Evolutionary conservation across 2,329 filamentous ascomycete species (phyloP).

Genomic region (Sarocladium kiliense): DNA sequence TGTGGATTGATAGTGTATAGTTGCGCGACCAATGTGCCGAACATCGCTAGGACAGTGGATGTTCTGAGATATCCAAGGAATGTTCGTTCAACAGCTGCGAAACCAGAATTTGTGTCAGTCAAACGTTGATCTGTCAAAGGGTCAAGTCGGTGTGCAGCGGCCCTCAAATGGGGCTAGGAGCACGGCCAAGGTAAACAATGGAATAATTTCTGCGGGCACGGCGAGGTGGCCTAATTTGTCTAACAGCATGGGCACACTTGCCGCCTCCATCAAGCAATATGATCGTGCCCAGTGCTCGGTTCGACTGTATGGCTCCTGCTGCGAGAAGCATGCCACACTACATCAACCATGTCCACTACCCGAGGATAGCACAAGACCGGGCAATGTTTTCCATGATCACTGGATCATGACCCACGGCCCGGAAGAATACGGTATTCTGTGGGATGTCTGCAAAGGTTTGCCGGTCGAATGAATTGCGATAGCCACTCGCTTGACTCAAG

Average conservation of each 20-base stretch:
- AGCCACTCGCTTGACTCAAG: background rate
- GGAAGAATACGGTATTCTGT: background rate
- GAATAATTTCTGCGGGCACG: background rate
- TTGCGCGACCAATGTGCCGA: slow-evolving; percentile 61
- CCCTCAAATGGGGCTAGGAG: no score
- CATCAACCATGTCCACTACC: no score
- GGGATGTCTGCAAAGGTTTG: background rate
- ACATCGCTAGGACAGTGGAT: slow-evolving; percentile 61
- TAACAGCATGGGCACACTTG: background rate
- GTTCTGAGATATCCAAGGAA: slow-evolving; percentile 71
- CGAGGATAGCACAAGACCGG: no score
- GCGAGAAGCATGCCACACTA: no score
- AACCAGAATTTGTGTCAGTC: slow-evolving; percentile 8
- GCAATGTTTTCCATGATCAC: no score
- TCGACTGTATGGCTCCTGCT: no score
- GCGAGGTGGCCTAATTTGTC: no score
- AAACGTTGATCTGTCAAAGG: background rate
- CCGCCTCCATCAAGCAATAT: no score
- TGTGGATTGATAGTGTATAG: slow-evolving; percentile 52
- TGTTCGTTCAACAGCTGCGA: slow-evolving; percentile 64
- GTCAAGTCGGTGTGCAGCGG: no score
- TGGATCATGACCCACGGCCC: background rate
- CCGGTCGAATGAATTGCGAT: background rate
- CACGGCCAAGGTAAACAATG: no score
- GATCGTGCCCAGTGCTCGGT: no score